These are phyloP conservation scores for Carex littledalei DNA, from an alignment of 176 grass and related monocot species.

Conservation along the genomic window DNA sequence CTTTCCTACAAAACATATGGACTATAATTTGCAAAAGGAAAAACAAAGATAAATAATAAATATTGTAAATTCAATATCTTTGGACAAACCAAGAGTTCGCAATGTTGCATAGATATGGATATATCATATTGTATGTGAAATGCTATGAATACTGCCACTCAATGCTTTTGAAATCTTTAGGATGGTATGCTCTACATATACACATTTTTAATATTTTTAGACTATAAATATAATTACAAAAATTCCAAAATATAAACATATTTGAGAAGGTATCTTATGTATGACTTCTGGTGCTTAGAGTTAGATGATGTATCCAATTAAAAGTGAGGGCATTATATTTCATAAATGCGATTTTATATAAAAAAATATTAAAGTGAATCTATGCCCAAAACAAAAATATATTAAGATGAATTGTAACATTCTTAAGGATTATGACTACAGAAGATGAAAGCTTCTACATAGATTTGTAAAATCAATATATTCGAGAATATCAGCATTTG, in stretches of 20 bases:
- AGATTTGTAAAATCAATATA: not conserved
- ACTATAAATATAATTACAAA: not conserved
- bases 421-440: not conserved
- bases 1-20: conserved; percentile 49
- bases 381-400: not conserved
- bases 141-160: not conserved
- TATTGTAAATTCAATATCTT: not conserved
- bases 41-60: not conserved
- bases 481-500: not conserved
- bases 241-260: not conserved
- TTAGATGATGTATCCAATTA: not conserved
- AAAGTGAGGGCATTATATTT: not conserved
- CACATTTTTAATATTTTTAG: not conserved
- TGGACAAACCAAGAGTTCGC: not conserved
- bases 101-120: not conserved
- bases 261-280: not conserved
- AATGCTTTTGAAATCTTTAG: not conserved
- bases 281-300: not conserved
- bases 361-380: not conserved
- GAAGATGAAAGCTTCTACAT: not conserved
- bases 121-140: not conserved
- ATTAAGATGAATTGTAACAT: not conserved
- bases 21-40: not conserved
- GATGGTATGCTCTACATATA: not conserved
- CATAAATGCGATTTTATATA: not conserved